Evolutionary conservation across 371 early-diverging fungal species (phyloP).

Genomic region (Syncephalis plumigaleata): DNA sequence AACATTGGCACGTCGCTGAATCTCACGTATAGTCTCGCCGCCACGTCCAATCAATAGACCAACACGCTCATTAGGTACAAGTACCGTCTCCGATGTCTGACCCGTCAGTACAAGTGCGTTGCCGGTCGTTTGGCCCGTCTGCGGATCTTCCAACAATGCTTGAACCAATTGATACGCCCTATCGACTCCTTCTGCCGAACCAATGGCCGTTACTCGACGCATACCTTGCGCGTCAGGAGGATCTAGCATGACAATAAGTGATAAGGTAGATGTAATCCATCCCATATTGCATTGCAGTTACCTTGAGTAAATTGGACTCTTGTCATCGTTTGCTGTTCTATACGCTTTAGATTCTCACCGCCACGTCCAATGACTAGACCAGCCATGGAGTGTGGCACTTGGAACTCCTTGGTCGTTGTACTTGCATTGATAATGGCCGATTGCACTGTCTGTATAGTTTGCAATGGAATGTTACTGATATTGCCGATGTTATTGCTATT

Average conservation of each 20-base stretch:
- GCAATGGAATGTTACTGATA: too few relatives aligned
- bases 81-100: constrained; percentile 20
- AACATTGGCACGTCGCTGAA: constrained; percentile 65
- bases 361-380: constrained; percentile 74
- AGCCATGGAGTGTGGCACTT: constrained; percentile 47
- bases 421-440: too few relatives aligned
- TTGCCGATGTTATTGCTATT: too few relatives aligned
- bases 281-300: background rate
- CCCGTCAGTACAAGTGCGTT: constrained; percentile 11
- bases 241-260: too few relatives aligned
- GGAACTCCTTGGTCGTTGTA: constrained; percentile 15
- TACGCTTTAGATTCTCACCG: constrained; percentile 64
- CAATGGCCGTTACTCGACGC: constrained; percentile 40
- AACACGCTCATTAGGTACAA: constrained; percentile 49
- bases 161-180: constrained; percentile 39
- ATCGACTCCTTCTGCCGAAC: constrained; percentile 37
- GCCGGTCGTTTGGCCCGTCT: constrained; percentile 12
- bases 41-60: constrained; percentile 81
- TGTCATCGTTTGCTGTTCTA: constrained; percentile 52
- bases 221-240: constrained; percentile 17
- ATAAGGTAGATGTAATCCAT: too few relatives aligned
- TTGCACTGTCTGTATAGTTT: too few relatives aligned
- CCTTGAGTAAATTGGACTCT: constrained; percentile 48
- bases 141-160: constrained; percentile 24
- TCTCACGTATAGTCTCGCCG: constrained; percentile 75